Percentiles rank a stretch among this genome's conserved stretches.
These are phyloP conservation scores for Boletus pseudo-olivaceus DNA, from an alignment of 768 basidiomycete genomes.

Conservation along the genomic window DNA sequence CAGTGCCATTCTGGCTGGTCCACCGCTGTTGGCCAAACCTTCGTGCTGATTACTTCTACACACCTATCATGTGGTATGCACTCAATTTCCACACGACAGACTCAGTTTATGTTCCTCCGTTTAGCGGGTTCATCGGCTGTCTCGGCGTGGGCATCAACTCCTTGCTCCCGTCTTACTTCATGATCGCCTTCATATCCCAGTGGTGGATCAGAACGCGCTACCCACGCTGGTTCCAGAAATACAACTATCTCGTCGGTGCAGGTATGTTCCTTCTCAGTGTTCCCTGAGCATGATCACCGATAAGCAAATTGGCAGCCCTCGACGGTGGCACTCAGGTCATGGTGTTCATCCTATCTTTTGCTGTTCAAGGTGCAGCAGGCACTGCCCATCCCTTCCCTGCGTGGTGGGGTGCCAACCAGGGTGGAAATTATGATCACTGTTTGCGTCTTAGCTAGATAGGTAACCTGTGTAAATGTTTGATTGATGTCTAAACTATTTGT, in stretches of 20 bases:
- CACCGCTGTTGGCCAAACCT: slow-evolving; percentile 36
- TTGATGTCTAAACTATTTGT: neutral
- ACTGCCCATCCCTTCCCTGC: slow-evolving; percentile 47
- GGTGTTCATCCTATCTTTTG: slow-evolving; percentile 49
- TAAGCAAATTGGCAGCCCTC: slow-evolving; percentile 22
- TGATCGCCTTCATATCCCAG: slow-evolving; percentile 33
- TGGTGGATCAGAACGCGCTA: slow-evolving; percentile 38
- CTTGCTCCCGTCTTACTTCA: slow-evolving; percentile 11
- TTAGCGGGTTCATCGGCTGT: slow-evolving; percentile 17
- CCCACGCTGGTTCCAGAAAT: slow-evolving; percentile 36
- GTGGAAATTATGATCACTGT: slow-evolving; percentile 37
- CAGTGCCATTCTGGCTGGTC: slow-evolving; percentile 40
- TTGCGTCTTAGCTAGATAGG: slow-evolving; percentile 10
- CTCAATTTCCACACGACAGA: neutral
- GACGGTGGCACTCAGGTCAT: slow-evolving; percentile 47
- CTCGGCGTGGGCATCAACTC: slow-evolving; percentile 30
- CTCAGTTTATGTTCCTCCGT: slow-evolving; percentile 1
- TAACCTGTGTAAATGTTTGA: neutral
- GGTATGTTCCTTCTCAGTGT: slow-evolving; percentile 23
- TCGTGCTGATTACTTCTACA: slow-evolving; percentile 25
- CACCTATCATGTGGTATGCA: slow-evolving; percentile 27
- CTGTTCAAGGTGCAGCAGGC: slow-evolving; percentile 51
- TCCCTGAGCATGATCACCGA: neutral
- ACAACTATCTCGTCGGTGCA: slow-evolving; percentile 41
- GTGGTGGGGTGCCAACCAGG: slow-evolving; percentile 60